phyloP scores from a whole-genome alignment of 2,329 filamentous ascomycete species.

The Verticillium zaregamsianum region DNA sequence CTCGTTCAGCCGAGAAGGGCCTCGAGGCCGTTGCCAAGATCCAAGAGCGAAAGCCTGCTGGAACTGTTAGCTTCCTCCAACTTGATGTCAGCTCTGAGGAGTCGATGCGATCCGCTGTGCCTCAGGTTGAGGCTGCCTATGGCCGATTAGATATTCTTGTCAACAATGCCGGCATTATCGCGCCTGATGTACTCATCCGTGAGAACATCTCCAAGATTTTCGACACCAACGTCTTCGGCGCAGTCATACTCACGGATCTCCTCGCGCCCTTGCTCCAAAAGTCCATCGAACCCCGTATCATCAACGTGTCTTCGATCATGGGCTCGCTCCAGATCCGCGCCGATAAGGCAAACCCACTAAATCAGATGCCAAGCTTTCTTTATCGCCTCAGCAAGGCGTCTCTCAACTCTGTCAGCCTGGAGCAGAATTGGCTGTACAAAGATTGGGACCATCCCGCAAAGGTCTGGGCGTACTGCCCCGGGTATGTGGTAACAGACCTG shows the following conservation, averaged over 20 bases:
- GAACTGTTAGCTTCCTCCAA: slow-evolving; percentile 51
- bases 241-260: slow-evolving; percentile 21
- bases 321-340: slow-evolving; percentile 17
- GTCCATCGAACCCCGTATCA: slow-evolving; percentile 19
- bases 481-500: slow-evolving; percentile 26
- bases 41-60: slow-evolving; percentile 39
- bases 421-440: slow-evolving; percentile 18
- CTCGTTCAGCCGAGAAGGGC: slow-evolving; percentile 31
- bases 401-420: slow-evolving; percentile 16
- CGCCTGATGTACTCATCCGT: slow-evolving; percentile 32
- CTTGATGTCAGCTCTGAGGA: slow-evolving; percentile 57
- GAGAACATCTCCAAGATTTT: slow-evolving; percentile 46
- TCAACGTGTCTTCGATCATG: slow-evolving; percentile 27
- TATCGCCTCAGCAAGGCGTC: slow-evolving; percentile 32
- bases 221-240: slow-evolving; percentile 34
- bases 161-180: slow-evolving; percentile 18
- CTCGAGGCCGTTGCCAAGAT: slow-evolving; percentile 21
- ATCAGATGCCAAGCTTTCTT: slow-evolving; percentile 8
- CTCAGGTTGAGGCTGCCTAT: slow-evolving; percentile 37
- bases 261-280: slow-evolving; percentile 26
- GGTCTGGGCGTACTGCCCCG: slow-evolving; percentile 28
- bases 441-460: slow-evolving; percentile 21
- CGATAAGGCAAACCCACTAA: slow-evolving; percentile 8
- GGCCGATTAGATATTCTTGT: background rate
- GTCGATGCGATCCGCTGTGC: slow-evolving; percentile 48